Conservation (phyloP, 805 yeast species). For the Sugiyamaella chiloensis region DNA sequence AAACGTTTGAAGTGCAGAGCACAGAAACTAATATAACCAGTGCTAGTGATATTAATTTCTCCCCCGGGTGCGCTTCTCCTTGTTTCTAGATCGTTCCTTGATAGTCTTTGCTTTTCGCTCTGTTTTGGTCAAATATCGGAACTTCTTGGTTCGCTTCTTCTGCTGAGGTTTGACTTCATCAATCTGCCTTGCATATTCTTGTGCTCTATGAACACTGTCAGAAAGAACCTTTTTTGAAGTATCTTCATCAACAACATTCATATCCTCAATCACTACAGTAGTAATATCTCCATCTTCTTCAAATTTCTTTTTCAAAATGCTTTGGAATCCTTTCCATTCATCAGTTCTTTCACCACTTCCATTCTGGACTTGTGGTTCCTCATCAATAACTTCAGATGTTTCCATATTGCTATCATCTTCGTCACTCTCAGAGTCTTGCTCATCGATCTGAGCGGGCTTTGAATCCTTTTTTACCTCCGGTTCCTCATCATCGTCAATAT, state of each 20-base stretch:
- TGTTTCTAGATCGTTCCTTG: slow-evolving; percentile 43
- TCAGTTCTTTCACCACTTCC: slow-evolving; percentile 22
- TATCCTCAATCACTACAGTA: slow-evolving; percentile 53
- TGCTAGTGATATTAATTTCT: no score
- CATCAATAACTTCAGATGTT: slow-evolving; percentile 10
- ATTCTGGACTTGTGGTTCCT: slow-evolving; percentile 39
- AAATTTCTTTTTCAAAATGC: slow-evolving; percentile 48
- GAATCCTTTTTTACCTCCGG: slow-evolving; percentile 18
- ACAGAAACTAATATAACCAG: no score
- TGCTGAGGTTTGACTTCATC: slow-evolving; percentile 32
- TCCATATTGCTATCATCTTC: slow-evolving; percentile 32
- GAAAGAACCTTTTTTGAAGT: slow-evolving; percentile 68
- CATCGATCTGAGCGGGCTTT: slow-evolving; percentile 3
- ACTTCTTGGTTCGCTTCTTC: slow-evolving; percentile 64
- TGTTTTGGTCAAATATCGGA: slow-evolving; percentile 76
- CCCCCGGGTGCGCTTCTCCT: slow-evolving; percentile 31
- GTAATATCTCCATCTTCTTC: slow-evolving; percentile 40
- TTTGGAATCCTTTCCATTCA: slow-evolving; percentile 39
- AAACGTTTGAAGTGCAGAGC: no score
- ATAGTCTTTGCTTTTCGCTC: slow-evolving; percentile 61
- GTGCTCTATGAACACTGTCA: slow-evolving; percentile 72
- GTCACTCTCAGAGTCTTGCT: slow-evolving; percentile 5
- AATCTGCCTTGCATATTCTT: slow-evolving; percentile 72
- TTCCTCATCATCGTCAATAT: slow-evolving; percentile 26
- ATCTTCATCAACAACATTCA: slow-evolving; percentile 53